Conservation (phyloP, 2,329 filamentous ascomycete genomes). For the Xylariaceae sp. region DNA sequence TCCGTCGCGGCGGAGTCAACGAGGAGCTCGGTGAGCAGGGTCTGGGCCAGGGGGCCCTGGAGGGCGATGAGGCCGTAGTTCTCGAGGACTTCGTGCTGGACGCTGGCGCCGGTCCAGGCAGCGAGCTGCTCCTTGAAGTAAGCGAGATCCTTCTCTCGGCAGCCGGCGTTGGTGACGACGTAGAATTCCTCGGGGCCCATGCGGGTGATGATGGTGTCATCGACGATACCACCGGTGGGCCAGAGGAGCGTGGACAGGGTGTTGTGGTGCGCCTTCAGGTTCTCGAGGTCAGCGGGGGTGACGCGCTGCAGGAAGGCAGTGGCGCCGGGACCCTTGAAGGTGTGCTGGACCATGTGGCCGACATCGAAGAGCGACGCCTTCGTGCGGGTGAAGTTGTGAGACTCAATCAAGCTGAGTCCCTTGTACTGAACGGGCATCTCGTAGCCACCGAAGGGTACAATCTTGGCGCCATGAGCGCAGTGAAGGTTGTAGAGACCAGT, state of each 20-base stretch:
- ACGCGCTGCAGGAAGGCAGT: slow-evolving; percentile 76
- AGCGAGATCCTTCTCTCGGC: slow-evolving; percentile 77
- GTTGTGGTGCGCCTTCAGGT: slow-evolving; percentile 62
- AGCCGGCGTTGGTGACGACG: slow-evolving; percentile 92
- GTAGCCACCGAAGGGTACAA: slow-evolving; percentile 94
- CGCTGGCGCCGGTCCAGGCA: slow-evolving; percentile 52
- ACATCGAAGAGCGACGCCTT: slow-evolving; percentile 94
- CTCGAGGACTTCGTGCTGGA: slow-evolving; percentile 65
- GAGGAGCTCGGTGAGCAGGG: slow-evolving; percentile 62
- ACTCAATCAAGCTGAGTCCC: slow-evolving; percentile 70
- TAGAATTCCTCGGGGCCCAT: slow-evolving; percentile 74
- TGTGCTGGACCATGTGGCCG: slow-evolving; percentile 92
- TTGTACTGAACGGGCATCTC: slow-evolving; percentile 89
- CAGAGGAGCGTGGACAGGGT: slow-evolving; percentile 82
- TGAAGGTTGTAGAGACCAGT: slow-evolving; percentile 79
- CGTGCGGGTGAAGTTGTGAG: slow-evolving; percentile 82
- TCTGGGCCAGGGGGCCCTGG: slow-evolving; percentile 74
- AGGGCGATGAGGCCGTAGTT: slow-evolving; percentile 78
- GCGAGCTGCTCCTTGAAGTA: slow-evolving; percentile 69
- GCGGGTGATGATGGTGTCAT: slow-evolving; percentile 86
- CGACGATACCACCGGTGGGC: slow-evolving; percentile 81
- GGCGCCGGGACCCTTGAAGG: slow-evolving; percentile 74
- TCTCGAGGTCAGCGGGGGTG: slow-evolving; percentile 68
- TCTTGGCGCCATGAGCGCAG: slow-evolving; percentile 74
- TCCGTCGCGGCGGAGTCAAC: slow-evolving; percentile 46